Conservation (phyloP, 768 basidiomycete genomes). For the Tylopilus cervinicoccineus region DNA sequence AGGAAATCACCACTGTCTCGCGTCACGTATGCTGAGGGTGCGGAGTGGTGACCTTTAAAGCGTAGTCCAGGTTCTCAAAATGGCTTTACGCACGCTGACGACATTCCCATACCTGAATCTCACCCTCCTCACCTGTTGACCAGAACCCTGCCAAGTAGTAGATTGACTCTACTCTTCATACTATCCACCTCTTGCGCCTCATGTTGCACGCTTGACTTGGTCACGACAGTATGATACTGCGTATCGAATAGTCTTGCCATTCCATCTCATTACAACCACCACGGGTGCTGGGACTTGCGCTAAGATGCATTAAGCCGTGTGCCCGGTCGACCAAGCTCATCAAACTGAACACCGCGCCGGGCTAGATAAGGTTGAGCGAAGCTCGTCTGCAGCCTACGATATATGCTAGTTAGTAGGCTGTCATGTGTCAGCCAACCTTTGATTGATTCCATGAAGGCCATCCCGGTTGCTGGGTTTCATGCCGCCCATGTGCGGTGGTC, state of each 20-base stretch:
- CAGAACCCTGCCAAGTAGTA: slow-evolving; percentile 10
- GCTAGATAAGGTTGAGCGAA: too few species aligned
- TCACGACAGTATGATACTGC: slow-evolving; percentile 23
- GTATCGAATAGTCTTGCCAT: slow-evolving; percentile 17
- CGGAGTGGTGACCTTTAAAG: background rate
- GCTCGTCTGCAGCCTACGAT: too few species aligned
- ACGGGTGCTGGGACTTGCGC: too few species aligned
- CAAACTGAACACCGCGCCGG: background rate
- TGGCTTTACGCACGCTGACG: background rate
- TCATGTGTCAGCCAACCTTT: background rate
- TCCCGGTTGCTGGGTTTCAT: too few species aligned
- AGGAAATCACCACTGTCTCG: slow-evolving; percentile 26
- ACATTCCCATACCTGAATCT: slow-evolving; percentile 4
- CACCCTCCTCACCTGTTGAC: slow-evolving; percentile 10
- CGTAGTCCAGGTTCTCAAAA: background rate
- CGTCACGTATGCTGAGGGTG: slow-evolving; percentile 14
- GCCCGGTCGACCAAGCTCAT: background rate
- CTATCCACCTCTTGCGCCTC: background rate
- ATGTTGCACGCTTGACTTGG: background rate
- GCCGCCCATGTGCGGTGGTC: too few species aligned
- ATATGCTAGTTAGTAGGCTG: too few species aligned
- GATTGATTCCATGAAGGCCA: background rate
- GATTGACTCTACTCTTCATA: slow-evolving; percentile 29
- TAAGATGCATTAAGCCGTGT: too few species aligned
- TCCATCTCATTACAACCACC: background rate